phyloP scores from a whole-genome alignment of 1,284 basidiomycete species.

The Coniferiporia sulphurascens region DNA sequence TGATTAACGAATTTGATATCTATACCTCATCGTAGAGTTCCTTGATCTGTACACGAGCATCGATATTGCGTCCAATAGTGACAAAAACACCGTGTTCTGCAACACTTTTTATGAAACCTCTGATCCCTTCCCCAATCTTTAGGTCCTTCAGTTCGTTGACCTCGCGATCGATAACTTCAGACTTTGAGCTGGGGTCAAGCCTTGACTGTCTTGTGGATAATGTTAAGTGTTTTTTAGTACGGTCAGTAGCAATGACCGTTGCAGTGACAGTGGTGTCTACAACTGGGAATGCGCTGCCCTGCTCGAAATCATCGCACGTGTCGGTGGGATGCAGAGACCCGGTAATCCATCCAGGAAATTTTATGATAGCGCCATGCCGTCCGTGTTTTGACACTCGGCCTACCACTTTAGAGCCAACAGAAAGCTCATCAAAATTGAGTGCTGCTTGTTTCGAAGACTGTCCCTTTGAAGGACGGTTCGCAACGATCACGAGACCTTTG shows the following conservation, averaged over 20 bases:
- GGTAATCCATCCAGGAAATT: constrained; percentile 63
- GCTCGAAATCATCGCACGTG: constrained; percentile 71
- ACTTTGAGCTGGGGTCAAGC: constrained; percentile 45
- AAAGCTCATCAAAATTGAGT: constrained; percentile 62
- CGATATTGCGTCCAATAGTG: constrained; percentile 73
- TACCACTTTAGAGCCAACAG: constrained; percentile 67
- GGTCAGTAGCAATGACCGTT: constrained; percentile 65
- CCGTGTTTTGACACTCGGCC: constrained; percentile 74
- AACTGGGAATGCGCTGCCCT: constrained; percentile 52
- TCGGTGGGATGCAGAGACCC: constrained; percentile 82
- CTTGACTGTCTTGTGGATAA: constrained; percentile 78
- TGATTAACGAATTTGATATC: constrained; percentile 9
- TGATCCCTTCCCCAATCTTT: constrained; percentile 66
- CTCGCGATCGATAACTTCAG: constrained; percentile 64
- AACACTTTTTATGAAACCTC: constrained; percentile 89
- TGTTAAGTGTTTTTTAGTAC: constrained; percentile 59
- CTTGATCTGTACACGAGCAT: constrained; percentile 90
- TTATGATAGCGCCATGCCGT: constrained; percentile 68
- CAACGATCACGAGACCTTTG: constrained; percentile 85
- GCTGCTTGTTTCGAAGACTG: constrained; percentile 42
- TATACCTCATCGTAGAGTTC: constrained; percentile 87
- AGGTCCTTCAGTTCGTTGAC: constrained; percentile 63
- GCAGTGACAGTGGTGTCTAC: constrained; percentile 68
- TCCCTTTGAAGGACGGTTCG: constrained; percentile 58
- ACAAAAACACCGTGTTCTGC: constrained; percentile 91